Percentiles rank a stretch among this genome's conserved stretches.
phyloP scores from a whole-genome alignment of 2,329 filamentous ascomycete species.

The Colletotrichum sojae region DNA sequence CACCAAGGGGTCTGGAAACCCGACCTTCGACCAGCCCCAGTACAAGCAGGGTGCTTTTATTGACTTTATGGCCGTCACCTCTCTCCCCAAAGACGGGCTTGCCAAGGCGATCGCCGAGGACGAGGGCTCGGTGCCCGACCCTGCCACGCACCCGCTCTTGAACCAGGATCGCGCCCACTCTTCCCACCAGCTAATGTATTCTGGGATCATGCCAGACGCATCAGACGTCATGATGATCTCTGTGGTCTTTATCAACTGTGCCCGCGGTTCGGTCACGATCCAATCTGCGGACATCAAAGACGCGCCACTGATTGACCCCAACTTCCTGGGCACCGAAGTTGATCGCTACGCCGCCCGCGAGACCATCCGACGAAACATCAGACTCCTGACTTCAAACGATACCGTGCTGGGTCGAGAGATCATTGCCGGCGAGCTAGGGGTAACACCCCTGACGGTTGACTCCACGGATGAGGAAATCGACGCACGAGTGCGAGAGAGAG shows the following conservation, averaged over 20 bases:
- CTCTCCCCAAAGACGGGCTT: constrained; percentile 49
- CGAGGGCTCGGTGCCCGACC: constrained; percentile 49
- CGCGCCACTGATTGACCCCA: constrained; percentile 47
- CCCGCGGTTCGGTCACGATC: constrained; percentile 47
- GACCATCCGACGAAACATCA: constrained; percentile 44
- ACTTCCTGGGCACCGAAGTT: constrained; percentile 48
- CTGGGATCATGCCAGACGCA: constrained; percentile 9
- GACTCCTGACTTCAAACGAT: constrained; percentile 26
- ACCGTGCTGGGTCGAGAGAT: constrained; percentile 42
- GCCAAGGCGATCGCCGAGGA: constrained; percentile 51
- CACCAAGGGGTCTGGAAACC: constrained; percentile 51
- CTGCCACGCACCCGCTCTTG: constrained; percentile 51
- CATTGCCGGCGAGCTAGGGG: constrained; percentile 41
- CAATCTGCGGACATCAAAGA: constrained; percentile 41
- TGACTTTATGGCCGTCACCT: constrained; percentile 54
- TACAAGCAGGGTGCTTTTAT: constrained; percentile 52
- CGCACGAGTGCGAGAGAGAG: constrained; percentile 40
- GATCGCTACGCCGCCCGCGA: constrained; percentile 49
- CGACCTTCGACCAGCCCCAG: constrained; percentile 51
- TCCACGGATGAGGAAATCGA: constrained; percentile 49
- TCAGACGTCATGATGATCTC: constrained; percentile 20
- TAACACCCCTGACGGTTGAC: constrained; percentile 39
- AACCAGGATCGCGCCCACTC: constrained; percentile 25
- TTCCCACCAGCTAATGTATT: constrained; percentile 23
- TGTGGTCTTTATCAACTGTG: constrained; percentile 42